Percentiles rank a stretch among this genome's conserved stretches.
Evolutionary conservation across 352 stramenopile species (phyloP).

Genomic region (Phytophthora syringae): DNA sequence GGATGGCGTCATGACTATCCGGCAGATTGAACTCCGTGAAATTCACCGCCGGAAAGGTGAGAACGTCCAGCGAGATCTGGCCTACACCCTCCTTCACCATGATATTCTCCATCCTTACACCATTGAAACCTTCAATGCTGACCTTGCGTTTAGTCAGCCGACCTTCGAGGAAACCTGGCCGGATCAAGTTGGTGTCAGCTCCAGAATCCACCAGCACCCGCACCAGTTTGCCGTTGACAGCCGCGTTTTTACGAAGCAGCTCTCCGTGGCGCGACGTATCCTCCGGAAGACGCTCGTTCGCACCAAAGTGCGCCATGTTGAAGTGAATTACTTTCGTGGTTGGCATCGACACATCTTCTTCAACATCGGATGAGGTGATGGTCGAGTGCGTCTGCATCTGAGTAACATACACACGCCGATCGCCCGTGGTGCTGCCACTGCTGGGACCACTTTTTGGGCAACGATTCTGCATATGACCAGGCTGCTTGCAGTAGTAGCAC

Average conservation of each 20-base stretch:
- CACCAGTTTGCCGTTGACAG: background rate
- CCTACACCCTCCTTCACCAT: background rate
- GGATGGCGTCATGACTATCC: background rate
- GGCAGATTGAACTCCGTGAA: background rate
- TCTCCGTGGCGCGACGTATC: background rate
- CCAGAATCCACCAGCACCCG: background rate
- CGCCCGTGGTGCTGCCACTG: too few relatives aligned
- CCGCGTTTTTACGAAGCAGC: background rate
- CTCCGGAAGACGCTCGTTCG: too few relatives aligned
- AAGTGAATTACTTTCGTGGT: background rate
- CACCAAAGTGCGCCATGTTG: background rate
- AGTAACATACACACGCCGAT: background rate
- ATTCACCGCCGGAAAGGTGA: background rate
- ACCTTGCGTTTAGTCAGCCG: background rate
- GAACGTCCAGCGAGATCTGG: too few relatives aligned
- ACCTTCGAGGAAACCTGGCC: background rate
- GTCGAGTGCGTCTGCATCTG: background rate
- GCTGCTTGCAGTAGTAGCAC: background rate
- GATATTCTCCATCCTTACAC: background rate
- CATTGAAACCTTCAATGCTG: background rate
- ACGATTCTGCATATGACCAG: background rate
- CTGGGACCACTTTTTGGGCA: background rate
- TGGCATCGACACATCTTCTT: background rate
- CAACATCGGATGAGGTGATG: background rate
- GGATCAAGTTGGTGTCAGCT: background rate